A percentile compares a stretch with the other conserved stretches of the same genome.
These are phyloP conservation scores for Saturnispora bothae DNA, from an alignment of 805 yeast genomes.

Conservation along the genomic window DNA sequence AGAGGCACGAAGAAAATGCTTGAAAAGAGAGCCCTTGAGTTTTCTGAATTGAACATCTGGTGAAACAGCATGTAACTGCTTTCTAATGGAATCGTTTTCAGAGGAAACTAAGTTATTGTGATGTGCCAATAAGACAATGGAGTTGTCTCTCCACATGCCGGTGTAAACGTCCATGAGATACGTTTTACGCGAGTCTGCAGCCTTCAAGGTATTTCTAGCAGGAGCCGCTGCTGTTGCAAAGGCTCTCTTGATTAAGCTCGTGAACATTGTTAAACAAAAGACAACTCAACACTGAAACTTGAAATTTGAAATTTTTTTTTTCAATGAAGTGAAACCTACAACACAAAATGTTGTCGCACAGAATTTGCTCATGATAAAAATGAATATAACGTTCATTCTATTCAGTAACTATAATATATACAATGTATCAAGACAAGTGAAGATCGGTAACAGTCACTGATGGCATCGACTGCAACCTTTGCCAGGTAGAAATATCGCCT, in stretches of 20 bases:
- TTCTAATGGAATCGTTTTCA: constrained; percentile 58
- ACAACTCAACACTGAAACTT: too few species aligned
- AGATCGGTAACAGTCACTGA: constrained; percentile 13
- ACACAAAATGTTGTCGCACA: too few species aligned
- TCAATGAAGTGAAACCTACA: too few species aligned
- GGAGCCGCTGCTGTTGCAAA: constrained; percentile 9
- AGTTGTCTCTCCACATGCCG: constrained; percentile 52
- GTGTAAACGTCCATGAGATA: constrained; percentile 75
- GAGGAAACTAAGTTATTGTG: constrained; percentile 67
- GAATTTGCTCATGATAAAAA: too few species aligned
- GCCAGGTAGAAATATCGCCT: constrained; percentile 55
- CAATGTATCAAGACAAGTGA: too few species aligned
- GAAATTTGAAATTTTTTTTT: too few species aligned
- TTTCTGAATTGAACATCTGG: constrained; percentile 39
- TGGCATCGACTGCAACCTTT: constrained; percentile 53
- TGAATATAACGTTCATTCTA: too few species aligned
- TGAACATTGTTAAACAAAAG: constrained; percentile 1
- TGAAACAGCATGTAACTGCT: constrained; percentile 41
- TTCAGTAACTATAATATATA: too few species aligned
- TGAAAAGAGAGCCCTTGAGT: constrained; percentile 58
- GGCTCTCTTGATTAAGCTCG: constrained; percentile 1
- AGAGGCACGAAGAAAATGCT: constrained; percentile 65
- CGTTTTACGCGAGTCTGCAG: constrained; percentile 68
- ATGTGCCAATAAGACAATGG: constrained; percentile 70
- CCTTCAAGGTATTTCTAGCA: constrained; percentile 38